Evolutionary conservation across 495 filamentous ascomycete species (phyloP), one percentile per base, ranked within the genome.

Genomic region (Penicillium salamii): DNA sequence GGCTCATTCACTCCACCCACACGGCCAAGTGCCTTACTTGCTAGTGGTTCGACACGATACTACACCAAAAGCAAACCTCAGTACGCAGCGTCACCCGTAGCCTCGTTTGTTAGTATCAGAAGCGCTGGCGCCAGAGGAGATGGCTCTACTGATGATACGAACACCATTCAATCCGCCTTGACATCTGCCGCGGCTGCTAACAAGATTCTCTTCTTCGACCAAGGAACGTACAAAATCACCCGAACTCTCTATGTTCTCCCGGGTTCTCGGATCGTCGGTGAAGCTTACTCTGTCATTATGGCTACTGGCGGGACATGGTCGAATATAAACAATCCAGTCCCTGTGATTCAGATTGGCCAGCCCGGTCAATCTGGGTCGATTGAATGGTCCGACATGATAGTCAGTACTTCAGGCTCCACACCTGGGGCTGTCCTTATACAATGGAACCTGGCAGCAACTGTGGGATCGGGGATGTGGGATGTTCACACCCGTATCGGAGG

Each of bases 341-440:
- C 85, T 11, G 80, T 90, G 21, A 79, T 87, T 24, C 66, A 76
- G 50, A 80, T 90, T 21, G 81, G 89, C 41, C 72, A 76, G 24
- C 29, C 56, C 58, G 78, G 77, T 11, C 70, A 81, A 11, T 53
- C 65, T 14, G 82, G 83, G 32, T 62, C 65, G 2, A 68, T 85
- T 12, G 79, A 86, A 59, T 79, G 74, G 68, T 76, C 70, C 15
- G 81, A 86, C 57, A 68, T 83, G 61, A 83, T 82, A 65, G 80
- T 73, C 62, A 80, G 55, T 66, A 88, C 61, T 45, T 77, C 81
- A 39, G 85, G 84, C 21, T 63, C 66, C 19, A 53, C 67, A 0
- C 79, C 83, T 2, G 89, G 89, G 17, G 88, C 86, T 29, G 80
- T 83, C 13, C 74, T 91, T 28, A 82, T 95, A 46, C 78, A 90